Evolutionary conservation across 2,329 filamentous ascomycete genomes (phyloP), one percentile per base, ranked within the genome.

Genomic region (Diaporthe ampelina): DNA sequence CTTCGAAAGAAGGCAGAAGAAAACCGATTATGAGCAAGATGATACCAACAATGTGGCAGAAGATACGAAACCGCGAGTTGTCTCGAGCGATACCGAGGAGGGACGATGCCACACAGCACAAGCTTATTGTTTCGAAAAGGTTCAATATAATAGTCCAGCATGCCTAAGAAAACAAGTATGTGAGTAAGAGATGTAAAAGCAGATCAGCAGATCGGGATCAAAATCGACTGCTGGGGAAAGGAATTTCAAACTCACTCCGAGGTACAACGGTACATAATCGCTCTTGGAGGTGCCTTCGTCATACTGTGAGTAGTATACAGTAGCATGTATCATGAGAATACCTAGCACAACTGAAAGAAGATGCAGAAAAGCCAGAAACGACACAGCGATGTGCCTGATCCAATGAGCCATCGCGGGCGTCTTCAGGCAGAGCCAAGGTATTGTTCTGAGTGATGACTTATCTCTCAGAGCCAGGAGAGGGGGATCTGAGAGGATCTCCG

Each of bases 21-120:
- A 52, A 52, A 6, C 50, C 50, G n/a, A 54, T 54, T 24, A 54
- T 54, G 50, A 54, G 24, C 11, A 54, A 54, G 26, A 54, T 54
- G 50, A 54, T 54, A 26, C 50, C 50, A 29, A 54, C 24, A 54
- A 54, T 54, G 13, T 54, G 50, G 50, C 50, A 54, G 13, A 54
- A 54, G 26, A 54, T 54, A n/a, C 50, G 50, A 54, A 54, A 24
- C 50, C 50, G 50, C 24, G 50, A 54, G 50, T 54, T 54, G 13
- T 54, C 24, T 54, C 50, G n/a, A 54, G 50, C 50, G 17, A 54
- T 24, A 17, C 50, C 50, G 50, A 54, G 50, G 11, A 54, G 17
- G 3, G 50, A 54, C 7, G 50, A 54, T 17, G 4, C 29, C 24
- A 29, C 24, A 11, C 50, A 54, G 24, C 50, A 54, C 50, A 54